These are phyloP conservation scores for Phytophthora aleatoria DNA, from an alignment of 352 stramenopile genomes.

Conservation along the genomic window DNA sequence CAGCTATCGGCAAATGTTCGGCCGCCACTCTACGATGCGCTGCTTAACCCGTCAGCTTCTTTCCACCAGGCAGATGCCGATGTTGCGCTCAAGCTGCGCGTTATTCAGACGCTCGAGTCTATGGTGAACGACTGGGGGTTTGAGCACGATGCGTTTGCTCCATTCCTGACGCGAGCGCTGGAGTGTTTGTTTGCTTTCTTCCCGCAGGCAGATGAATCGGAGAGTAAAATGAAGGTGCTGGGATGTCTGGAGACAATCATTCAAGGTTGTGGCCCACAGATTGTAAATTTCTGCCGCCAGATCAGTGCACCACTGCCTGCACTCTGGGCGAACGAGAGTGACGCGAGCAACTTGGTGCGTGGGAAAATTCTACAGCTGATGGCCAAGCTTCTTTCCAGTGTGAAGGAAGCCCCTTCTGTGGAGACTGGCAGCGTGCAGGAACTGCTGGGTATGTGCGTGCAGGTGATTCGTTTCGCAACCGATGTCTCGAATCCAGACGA, in stretches of 20 bases:
- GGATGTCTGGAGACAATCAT: slow-evolving; percentile 75
- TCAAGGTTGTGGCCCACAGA: slow-evolving; percentile 57
- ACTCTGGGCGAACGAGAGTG: slow-evolving; percentile 74
- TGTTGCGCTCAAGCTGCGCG: slow-evolving; percentile 67
- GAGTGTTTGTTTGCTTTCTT: slow-evolving; percentile 76
- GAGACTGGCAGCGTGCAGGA: slow-evolving; percentile 36
- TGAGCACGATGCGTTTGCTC: slow-evolving; percentile 66
- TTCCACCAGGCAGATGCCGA: slow-evolving; percentile 44
- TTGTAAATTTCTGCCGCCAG: slow-evolving; percentile 58
- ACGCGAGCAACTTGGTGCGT: slow-evolving; percentile 81
- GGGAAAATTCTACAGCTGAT: slow-evolving; percentile 85
- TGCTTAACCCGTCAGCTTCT: slow-evolving; percentile 53
- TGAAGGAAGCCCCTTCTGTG: slow-evolving; percentile 49
- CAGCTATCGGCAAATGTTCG: slow-evolving; percentile 74
- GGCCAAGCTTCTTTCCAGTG: slow-evolving; percentile 57
- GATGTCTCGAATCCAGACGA: slow-evolving; percentile 82
- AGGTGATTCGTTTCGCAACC: slow-evolving; percentile 73
- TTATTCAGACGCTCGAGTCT: slow-evolving; percentile 78
- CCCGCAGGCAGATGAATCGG: slow-evolving; percentile 57
- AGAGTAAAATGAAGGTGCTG: slow-evolving; percentile 85
- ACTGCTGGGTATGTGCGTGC: slow-evolving; percentile 70
- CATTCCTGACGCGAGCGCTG: slow-evolving; percentile 65
- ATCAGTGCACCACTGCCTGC: slow-evolving; percentile 71
- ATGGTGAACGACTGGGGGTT: slow-evolving; percentile 89
- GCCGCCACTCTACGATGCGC: slow-evolving; percentile 77